These are phyloP conservation scores for Parachaetomium inaequale DNA, from an alignment of 495 filamentous ascomycete species.

Conservation along the genomic window DNA sequence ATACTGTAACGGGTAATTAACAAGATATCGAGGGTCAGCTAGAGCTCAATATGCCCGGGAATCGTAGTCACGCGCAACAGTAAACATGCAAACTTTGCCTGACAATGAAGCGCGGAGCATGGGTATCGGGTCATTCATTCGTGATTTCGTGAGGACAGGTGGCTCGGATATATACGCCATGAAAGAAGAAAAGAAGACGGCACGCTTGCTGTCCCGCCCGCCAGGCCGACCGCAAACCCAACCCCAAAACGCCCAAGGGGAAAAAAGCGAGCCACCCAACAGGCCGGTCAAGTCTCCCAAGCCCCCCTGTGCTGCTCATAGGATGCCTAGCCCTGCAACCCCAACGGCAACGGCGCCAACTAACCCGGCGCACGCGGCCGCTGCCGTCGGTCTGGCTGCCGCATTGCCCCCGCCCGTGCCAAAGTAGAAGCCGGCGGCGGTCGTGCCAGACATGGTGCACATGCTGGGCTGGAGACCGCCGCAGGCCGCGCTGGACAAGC, in stretches of 20 bases:
- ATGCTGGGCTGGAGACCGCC: conserved; percentile 25
- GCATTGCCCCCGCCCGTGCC: conserved; percentile 25
- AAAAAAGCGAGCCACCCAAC: neutral
- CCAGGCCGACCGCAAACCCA: neutral
- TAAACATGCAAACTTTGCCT: neutral
- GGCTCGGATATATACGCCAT: neutral
- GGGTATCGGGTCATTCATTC: conserved; percentile 9
- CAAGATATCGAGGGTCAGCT: neutral
- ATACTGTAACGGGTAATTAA: neutral
- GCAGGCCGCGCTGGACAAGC: conserved; percentile 31
- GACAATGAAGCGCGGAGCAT: neutral
- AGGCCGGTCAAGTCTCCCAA: neutral
- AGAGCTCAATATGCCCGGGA: neutral
- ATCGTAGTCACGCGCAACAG: neutral
- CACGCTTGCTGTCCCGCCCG: neutral
- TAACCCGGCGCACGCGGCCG: conserved; percentile 19
- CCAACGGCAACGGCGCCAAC: conserved; percentile 25
- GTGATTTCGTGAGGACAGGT: neutral
- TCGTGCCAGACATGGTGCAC: conserved; percentile 30
- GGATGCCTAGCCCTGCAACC: conserved; percentile 24
- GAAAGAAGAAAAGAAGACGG: neutral
- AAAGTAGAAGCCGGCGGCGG: conserved; percentile 28
- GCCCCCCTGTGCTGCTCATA: neutral
- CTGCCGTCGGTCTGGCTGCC: conserved; percentile 26
- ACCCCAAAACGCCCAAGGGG: neutral